Conservation (phyloP, 2,329 filamentous ascomycete species). For the Colletotrichum paranaense region DNA sequence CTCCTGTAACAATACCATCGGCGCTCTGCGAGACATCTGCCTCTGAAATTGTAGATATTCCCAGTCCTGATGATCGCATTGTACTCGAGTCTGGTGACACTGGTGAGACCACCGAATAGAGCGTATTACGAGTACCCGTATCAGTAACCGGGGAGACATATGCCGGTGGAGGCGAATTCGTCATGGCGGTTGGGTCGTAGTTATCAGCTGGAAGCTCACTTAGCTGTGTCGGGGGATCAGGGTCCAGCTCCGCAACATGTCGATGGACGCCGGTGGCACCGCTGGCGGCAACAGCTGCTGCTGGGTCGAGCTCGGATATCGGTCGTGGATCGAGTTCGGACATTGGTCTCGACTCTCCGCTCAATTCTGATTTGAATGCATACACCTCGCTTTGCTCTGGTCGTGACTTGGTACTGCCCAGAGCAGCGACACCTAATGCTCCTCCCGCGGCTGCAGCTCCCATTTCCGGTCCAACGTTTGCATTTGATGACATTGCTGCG, state of each 20-base stretch:
- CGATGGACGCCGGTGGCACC: not conserved
- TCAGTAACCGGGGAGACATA: constrained; percentile 19
- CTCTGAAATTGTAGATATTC: not conserved
- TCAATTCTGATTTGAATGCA: constrained; percentile 27
- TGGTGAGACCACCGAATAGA: constrained; percentile 21
- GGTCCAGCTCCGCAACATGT: constrained; percentile 17
- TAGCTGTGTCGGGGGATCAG: not conserved
- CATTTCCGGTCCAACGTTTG: constrained; percentile 3
- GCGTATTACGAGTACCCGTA: not conserved
- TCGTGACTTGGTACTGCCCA: not conserved
- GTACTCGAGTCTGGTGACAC: constrained; percentile 14
- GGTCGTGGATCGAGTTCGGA: constrained; percentile 15
- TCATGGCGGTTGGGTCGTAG: constrained; percentile 13
- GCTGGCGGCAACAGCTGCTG: constrained; percentile 6
- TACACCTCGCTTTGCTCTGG: not conserved
- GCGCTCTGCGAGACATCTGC: not conserved
- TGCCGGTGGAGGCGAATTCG: constrained; percentile 13
- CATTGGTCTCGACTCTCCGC: constrained; percentile 16
- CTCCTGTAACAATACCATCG: not conserved
- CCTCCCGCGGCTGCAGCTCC: not conserved
- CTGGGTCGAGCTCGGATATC: constrained; percentile 22
- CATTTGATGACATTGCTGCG: not conserved
- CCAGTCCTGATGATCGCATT: not conserved
- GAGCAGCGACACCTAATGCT: not conserved
- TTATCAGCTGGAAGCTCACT: constrained; percentile 28